phyloP scores from a whole-genome alignment of 2,329 filamentous ascomycete species.

The Colletotrichum costaricense region DNA sequence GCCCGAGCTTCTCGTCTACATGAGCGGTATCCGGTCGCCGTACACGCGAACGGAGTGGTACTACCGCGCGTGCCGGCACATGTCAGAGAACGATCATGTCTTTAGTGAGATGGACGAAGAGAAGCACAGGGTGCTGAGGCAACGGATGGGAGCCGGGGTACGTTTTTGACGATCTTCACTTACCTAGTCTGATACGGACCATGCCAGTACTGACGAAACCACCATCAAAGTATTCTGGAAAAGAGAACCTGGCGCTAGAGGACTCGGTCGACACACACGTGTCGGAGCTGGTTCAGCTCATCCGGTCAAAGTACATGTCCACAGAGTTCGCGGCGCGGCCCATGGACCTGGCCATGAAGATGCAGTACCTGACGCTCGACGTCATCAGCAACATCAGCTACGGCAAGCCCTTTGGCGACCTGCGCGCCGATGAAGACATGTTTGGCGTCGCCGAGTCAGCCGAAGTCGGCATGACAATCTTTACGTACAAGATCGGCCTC shows the following conservation, averaged over 20 bases:
- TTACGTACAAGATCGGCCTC: conserved; percentile 25
- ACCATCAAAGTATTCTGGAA: conserved; percentile 54
- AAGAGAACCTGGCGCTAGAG: conserved; percentile 57
- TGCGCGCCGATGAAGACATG: conserved; percentile 57
- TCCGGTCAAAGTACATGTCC: conserved; percentile 57
- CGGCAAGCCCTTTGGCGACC: conserved; percentile 59
- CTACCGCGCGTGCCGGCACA: conserved; percentile 49
- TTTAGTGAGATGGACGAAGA: conserved; percentile 48
- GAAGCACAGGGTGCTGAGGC: conserved; percentile 50
- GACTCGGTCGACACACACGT: conserved; percentile 56
- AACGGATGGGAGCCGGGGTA: conserved; percentile 54
- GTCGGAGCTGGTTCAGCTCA: conserved; percentile 55
- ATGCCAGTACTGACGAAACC: not conserved
- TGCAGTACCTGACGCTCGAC: conserved; percentile 64
- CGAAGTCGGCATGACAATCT: conserved; percentile 42
- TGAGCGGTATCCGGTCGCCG: conserved; percentile 48
- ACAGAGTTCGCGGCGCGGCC: conserved; percentile 41
- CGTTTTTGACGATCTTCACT: not conserved
- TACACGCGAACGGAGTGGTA: conserved; percentile 48
- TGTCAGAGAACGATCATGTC: conserved; percentile 49
- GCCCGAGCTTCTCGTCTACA: conserved; percentile 45
- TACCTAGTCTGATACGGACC: not conserved
- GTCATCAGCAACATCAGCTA: conserved; percentile 65
- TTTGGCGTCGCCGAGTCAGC: conserved; percentile 59
- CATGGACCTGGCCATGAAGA: conserved; percentile 59